Base-by-base conservation (phyloP, 1,284 basidiomycete species). In the Caloboletus firmus region DNA sequence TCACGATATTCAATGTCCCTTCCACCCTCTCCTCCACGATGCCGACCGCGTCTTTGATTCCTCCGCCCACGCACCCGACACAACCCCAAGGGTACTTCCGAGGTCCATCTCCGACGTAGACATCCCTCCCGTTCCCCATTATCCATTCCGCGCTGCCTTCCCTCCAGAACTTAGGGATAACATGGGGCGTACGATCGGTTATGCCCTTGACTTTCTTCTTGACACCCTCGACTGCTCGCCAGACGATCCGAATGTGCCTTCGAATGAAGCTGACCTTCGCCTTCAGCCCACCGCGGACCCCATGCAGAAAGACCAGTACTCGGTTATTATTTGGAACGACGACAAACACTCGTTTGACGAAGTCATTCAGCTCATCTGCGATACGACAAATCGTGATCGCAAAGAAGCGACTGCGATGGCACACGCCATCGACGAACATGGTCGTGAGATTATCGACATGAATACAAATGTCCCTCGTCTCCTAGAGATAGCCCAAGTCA, bases 311-410 rank as follows among this genome's bases (percentile, higher is more conserved):
- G 88, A 95, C 58, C 82, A 90, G 32, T 96, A 87, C 71, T 87
- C 90, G 22, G 82, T 98, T 51, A 78, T 97, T 18, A 74, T 98
- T 2, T 98, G 95, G 95, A 95, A 97, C 71, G 96, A 98, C 73
- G 97, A 99, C 72, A 97, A 95, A 63, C 97, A 98, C 71, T 95
- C 93, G 2, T 92, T 91, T 63, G 87, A 89, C 49, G 93, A 98
- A 66, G 87, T 98, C 52, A 89, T 90, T 52, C 83, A 89, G 59
- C 83, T 95, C 54, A 76, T 97, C 7, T 76, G 80, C 45, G 90
- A 91, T 54, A 81, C 85, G 56, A 83, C 83, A 9, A 79, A 81
- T 54, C 77, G 81, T 52, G 70, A 82, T 20, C 75, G 78, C 26
- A 81, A 83, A 20, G 86, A 90, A 45, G 90, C 91, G 0, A 73